Base-by-base conservation (phyloP, 768 basidiomycete species). In the Lactifluus echinatus region DNA sequence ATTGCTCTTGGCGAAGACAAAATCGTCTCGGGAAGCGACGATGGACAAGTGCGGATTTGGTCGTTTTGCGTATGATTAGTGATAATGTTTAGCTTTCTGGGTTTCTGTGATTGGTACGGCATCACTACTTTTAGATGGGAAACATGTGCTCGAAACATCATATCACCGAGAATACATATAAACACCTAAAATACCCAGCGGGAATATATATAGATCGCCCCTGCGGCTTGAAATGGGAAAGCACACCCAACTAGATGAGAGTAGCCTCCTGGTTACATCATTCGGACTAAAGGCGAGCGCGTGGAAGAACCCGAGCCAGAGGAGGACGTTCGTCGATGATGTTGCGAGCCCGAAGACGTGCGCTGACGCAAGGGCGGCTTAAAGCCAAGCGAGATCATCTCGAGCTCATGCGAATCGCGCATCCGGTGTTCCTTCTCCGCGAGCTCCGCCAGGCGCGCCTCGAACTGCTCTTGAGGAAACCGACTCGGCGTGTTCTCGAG, bases 1-100 rank as follows among this genome's bases (percentile, higher is more conserved):
- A 71, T 97, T 36, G 86, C 81, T 14, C 79, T 98, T 12, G 88
- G 89, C 2, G 94, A 97, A 69, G 95, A 97, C 70, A 93, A 94
- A 72, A 89, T 96, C 44, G 82, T 98, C 8, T 94, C 93, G n/a
- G 93, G 94, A 10, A 92, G 92, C 63, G 94, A 97, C 67, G 94
- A 96, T 66, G 82, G 87, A 21, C 86, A 89, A 58, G 74, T 97
- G 53, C 84, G 84, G 67, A 77, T 96, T 44, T 97, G 94, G 93
- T 63, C 62, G 23, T 63, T 63, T 43, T 55, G 48, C 24, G 42
- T 55, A 29, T 59, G 34, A 59, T 55, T 26, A 26, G 19, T 55
- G 17, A 26, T 46, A n/a, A 15, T 4, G 2, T 5, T n/a, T n/a
- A n/a, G n/a, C n/a, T n/a, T n/a, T n/a, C n/a, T n/a, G n/a, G n/a